Percentiles rank a stretch among this genome's conserved stretches.
Conservation (phyloP, 768 basidiomycete genomes). For the Cystofilobasidium bisporidii region DNA sequence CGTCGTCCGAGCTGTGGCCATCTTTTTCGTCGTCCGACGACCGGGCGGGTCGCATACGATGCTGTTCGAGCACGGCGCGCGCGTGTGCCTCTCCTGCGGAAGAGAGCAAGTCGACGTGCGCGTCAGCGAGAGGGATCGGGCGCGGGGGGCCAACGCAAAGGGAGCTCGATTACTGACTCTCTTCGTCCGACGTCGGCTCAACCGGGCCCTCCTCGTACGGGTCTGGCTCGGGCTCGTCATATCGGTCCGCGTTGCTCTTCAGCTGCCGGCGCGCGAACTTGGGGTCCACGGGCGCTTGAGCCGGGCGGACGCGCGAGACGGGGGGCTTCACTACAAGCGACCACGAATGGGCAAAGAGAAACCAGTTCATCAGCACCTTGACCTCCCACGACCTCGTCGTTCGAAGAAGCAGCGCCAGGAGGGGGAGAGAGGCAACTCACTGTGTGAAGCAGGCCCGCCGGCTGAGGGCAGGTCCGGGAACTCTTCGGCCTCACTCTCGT, state of each 20-base stretch:
- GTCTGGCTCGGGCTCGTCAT: constrained; percentile 9
- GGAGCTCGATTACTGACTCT: background rate
- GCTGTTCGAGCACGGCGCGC: background rate
- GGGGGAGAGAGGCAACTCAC: background rate
- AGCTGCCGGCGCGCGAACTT: constrained; percentile 4
- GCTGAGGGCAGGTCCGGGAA: background rate
- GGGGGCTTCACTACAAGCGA: background rate
- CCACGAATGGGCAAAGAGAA: too few relatives aligned
- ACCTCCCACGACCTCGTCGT: too few relatives aligned
- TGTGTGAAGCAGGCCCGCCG: background rate
- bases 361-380: too few relatives aligned
- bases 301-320: background rate
- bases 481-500: background rate
- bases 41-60: background rate
- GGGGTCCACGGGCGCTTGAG: background rate
- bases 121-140: too few relatives aligned
- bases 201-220: constrained; percentile 8
- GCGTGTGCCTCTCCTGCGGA: background rate
- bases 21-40: background rate
- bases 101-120: background rate
- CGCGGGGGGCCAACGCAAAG: background rate
- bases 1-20: background rate
- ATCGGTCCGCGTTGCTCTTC: constrained; percentile 4
- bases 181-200: constrained; percentile 12
- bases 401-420: background rate